Evolutionary conservation across 495 filamentous ascomycete species (phyloP).

Genomic region (Penicillium salamii): DNA sequence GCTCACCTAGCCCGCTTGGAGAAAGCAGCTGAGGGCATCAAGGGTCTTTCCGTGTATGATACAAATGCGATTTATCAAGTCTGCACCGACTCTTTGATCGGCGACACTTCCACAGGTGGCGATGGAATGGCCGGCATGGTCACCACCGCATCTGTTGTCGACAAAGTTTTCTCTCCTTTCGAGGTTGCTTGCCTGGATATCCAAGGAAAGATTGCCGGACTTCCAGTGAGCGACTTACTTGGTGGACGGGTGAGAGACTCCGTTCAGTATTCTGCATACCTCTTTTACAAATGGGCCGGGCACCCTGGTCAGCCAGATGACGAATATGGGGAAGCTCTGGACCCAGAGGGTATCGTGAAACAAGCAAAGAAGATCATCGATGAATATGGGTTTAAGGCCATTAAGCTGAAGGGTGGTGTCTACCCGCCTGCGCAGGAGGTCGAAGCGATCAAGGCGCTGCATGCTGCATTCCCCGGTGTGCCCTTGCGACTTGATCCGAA

Average conservation of each 20-base stretch:
- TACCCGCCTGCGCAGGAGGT: background rate
- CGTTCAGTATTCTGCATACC: slow-evolving; percentile 3
- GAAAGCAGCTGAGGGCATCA: background rate
- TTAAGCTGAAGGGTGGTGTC: slow-evolving; percentile 1
- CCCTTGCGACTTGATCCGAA: slow-evolving; percentile 1
- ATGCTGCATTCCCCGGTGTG: background rate
- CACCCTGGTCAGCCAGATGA: slow-evolving; percentile 2
- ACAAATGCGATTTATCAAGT: background rate
- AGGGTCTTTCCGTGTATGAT: background rate
- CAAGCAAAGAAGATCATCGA: slow-evolving; percentile 2
- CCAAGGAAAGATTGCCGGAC: background rate
- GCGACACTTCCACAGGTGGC: background rate
- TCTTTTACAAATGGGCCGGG: slow-evolving; percentile 1
- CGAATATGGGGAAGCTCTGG: slow-evolving; percentile 1
- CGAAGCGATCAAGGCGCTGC: slow-evolving; percentile 1
- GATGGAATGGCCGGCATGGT: slow-evolving; percentile 1
- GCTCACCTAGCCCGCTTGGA: background rate
- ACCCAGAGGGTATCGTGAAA: background rate
- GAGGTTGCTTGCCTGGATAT: background rate
- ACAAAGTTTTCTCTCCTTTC: slow-evolving; percentile 1
- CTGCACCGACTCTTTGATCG: background rate
- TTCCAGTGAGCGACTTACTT: background rate
- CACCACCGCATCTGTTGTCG: background rate
- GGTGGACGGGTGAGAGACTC: background rate
- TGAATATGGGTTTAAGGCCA: background rate